Evolutionary conservation across 257 asterid genomes (phyloP).

Genomic region (Cinchona pubescens): DNA sequence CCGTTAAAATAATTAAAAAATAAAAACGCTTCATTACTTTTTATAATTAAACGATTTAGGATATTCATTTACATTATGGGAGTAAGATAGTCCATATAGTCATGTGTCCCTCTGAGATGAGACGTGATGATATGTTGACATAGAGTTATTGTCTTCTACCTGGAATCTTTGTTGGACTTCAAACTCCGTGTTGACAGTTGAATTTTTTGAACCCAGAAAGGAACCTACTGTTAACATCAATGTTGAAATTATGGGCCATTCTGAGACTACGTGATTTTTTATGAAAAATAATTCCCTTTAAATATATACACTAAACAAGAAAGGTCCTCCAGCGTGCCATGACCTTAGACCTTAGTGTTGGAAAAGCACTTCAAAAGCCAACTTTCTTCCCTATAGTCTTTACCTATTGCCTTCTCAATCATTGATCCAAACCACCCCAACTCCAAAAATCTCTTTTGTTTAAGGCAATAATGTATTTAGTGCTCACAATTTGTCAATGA

Average conservation of each 20-base stretch:
- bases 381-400: neutral
- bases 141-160: slow-evolving; percentile 3
- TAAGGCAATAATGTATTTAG: neutral
- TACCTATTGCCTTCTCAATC: neutral
- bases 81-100: no score
- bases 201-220: slow-evolving; percentile 9
- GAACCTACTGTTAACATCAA: slow-evolving; percentile 20
- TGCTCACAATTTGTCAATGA: no score
- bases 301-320: neutral
- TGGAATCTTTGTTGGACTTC: slow-evolving; percentile 35
- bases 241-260: slow-evolving; percentile 22
- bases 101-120: neutral
- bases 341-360: neutral
- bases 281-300: neutral
- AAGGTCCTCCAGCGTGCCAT: slow-evolving; percentile 7
- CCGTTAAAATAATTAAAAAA: no score
- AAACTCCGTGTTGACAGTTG: slow-evolving; percentile 37
- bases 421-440: neutral
- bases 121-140: slow-evolving; percentile 23
- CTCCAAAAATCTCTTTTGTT: neutral
- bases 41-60: no score
- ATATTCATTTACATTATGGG: no score
- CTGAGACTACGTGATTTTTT: slow-evolving; percentile 9
- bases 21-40: no score
- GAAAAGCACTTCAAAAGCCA: no score